Evolutionary conservation across 1,284 basidiomycete genomes (phyloP).

Genomic region (Xerocomus nothofagi): DNA sequence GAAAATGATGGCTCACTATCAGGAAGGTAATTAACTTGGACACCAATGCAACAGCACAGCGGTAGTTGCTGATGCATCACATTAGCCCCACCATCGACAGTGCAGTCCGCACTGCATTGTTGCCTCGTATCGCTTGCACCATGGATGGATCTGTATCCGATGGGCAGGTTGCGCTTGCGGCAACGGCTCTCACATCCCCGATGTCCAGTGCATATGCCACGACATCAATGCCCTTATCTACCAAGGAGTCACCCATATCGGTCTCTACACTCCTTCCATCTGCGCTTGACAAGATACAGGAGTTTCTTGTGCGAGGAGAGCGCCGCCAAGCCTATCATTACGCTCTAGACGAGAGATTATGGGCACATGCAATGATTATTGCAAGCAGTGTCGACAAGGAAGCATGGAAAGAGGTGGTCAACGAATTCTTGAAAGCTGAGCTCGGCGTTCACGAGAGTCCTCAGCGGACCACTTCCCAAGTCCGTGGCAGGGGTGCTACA

Average conservation of each 20-base stretch:
- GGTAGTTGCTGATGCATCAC: slow-evolving; percentile 20
- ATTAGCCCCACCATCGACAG: slow-evolving; percentile 70
- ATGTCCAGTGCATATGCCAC: slow-evolving; percentile 21
- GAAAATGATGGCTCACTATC: slow-evolving; percentile 84
- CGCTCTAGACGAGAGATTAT: slow-evolving; percentile 85
- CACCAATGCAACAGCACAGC: neutral
- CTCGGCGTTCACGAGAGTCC: slow-evolving; percentile 48
- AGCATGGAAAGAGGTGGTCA: slow-evolving; percentile 89
- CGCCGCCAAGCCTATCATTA: slow-evolving; percentile 86
- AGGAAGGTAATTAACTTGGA: slow-evolving; percentile 59
- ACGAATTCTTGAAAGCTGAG: slow-evolving; percentile 83
- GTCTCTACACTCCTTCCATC: slow-evolving; percentile 55
- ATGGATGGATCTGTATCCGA: slow-evolving; percentile 21
- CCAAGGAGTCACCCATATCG: slow-evolving; percentile 46
- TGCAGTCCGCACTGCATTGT: slow-evolving; percentile 61
- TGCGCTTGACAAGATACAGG: slow-evolving; percentile 76
- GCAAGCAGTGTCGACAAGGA: slow-evolving; percentile 93
- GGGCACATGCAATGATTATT: slow-evolving; percentile 96
- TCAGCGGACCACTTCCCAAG: slow-evolving; percentile 14
- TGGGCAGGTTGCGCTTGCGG: slow-evolving; percentile 21
- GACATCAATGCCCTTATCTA: slow-evolving; percentile 20
- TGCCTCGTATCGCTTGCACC: slow-evolving; percentile 50
- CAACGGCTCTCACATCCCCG: slow-evolving; percentile 18
- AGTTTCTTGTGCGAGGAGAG: slow-evolving; percentile 79
- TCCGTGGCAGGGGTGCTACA: slow-evolving; percentile 14